Base-by-base conservation (phyloP, 345 rosid genomes). In the Stellera chamaejasme region DNA sequence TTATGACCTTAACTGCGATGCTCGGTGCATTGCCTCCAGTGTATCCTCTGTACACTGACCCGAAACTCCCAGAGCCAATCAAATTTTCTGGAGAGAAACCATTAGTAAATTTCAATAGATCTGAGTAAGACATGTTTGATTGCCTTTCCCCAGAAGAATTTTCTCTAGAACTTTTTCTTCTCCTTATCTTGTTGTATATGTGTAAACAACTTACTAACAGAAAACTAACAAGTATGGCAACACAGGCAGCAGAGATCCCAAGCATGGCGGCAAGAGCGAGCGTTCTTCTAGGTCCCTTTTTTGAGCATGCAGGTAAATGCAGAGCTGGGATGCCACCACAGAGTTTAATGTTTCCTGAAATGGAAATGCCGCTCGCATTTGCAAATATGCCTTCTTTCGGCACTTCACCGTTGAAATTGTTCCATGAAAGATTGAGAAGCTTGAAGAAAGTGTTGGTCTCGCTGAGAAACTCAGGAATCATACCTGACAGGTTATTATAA, bases 1-100 rank as follows among this genome's bases (percentile, higher is more conserved):
- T 52, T 26, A 63, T 42, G 2, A 59, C 50, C 58, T 64, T 64
- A 4, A 64, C 52, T 6, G 72, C 72, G 26, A 68, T 26, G 13
- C 25, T 27, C 9, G 13, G 41, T 60, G 54, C 55, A 13, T 57
- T 15, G 13, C 1, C 12, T 2, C 2, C 13, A 26, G 48, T 11
- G 27, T n/a, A 6, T 42, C 67, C 64, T 42, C 28, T 52, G 26
- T 51, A 62, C 27, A 57, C 56, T 0, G 48, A 61, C 14, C 59
- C 58, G 27, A 61, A 62, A 42, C 55, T 51, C 6, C 67, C 72
- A 10, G 10, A 15, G 10, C 59, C 32, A 2, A 62, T 53, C 61
- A 68, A 48, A 42, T 61, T 61, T 13, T 15, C 32, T 27, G 51
- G 52, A 27, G 10, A 48, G 41, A 68, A 50, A 5, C 57, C 56